A percentile compares a stretch with the other conserved stretches of the same genome.
Evolutionary conservation across 1,284 basidiomycete genomes (phyloP).

Genomic region (Papiliotrema nemorosa): DNA sequence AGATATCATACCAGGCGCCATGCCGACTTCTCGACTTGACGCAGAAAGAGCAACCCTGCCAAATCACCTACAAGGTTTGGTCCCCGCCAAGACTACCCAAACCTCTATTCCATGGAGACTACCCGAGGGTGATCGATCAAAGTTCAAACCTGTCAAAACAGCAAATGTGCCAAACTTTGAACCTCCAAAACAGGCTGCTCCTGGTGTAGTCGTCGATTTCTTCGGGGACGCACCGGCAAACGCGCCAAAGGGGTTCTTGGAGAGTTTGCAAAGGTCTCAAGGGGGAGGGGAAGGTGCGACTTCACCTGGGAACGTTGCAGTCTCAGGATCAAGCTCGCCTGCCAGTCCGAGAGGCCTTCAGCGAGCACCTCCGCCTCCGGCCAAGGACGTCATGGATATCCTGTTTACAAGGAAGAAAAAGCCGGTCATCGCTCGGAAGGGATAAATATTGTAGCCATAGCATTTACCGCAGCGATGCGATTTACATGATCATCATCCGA

Average conservation of each 20-base stretch:
- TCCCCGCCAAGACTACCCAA: neutral
- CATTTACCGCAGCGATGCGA: too few species aligned
- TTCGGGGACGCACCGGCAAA: conserved; percentile 3
- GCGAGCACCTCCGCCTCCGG: too few species aligned
- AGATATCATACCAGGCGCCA: conserved; percentile 6
- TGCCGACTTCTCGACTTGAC: conserved; percentile 8
- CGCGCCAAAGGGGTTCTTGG: neutral
- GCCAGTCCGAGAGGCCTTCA: too few species aligned
- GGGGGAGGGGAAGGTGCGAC: too few species aligned
- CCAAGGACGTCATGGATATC: too few species aligned
- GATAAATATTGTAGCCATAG: too few species aligned
- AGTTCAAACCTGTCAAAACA: conserved; percentile 6
- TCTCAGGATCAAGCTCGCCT: too few species aligned
- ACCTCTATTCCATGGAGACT: neutral
- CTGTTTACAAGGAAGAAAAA: too few species aligned
- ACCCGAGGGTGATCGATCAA: neutral
- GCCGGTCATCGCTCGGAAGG: too few species aligned
- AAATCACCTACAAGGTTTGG: conserved; percentile 7
- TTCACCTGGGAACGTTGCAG: too few species aligned
- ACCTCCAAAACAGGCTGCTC: conserved; percentile 4
- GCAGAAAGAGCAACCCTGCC: conserved; percentile 12
- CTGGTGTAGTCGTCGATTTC: conserved; percentile 9
- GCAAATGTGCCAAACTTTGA: conserved; percentile 16
- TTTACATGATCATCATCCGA: too few species aligned
- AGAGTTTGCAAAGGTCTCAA: neutral